Evolutionary conservation across 2,329 filamentous ascomycete species (phyloP), one percentile per base, ranked within the genome.

Genomic region (Colletotrichum phormii): DNA sequence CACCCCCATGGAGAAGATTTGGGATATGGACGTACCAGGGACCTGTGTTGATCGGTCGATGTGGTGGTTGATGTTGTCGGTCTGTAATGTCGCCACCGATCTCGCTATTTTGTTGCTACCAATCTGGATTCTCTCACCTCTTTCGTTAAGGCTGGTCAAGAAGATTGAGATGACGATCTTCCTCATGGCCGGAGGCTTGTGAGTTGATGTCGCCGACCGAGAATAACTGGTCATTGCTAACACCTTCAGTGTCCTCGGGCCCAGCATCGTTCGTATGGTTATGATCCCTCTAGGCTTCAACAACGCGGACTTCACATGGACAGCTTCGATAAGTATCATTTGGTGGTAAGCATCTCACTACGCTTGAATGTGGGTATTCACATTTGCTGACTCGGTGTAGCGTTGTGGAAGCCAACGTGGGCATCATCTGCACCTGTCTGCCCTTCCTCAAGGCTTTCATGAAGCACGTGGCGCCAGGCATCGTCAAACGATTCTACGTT

Each of bases 81-180:
- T 69, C 22, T 54, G 61, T 54, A 75, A 76, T 26, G 69, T 76
- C 1, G 57, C 69, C 5, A 76, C 75, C 4, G 75, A 76, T 35
- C 24, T 76, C 3, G 62, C 75, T n/a, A 75, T 76, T 9, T 29
- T 76, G 6, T 33, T 70, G 9, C 72, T 76, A 11, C 75, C 75
- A 1, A 72, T 74, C 7, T 74, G 72, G 72, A 72, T 74, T 4
- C 68, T 74, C 0, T 67, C 68, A 11, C 68, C 72, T 0, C 12
- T 74, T 6, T 61, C 63, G 3, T 15, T 74, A 22, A 55, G 68
- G 5, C 35, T 72, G 8, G 63, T 68, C 29, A 72, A 74, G 49
- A 74, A 74, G n/a, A 72, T 72, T 18, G 72, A 67, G 35, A 72
- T 74, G 68, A 72, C 54, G 9, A 53, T 74, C 1, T 72, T 74